Conservation (phyloP, 805 yeast genomes). For the Suhomyces sp. region DNA sequence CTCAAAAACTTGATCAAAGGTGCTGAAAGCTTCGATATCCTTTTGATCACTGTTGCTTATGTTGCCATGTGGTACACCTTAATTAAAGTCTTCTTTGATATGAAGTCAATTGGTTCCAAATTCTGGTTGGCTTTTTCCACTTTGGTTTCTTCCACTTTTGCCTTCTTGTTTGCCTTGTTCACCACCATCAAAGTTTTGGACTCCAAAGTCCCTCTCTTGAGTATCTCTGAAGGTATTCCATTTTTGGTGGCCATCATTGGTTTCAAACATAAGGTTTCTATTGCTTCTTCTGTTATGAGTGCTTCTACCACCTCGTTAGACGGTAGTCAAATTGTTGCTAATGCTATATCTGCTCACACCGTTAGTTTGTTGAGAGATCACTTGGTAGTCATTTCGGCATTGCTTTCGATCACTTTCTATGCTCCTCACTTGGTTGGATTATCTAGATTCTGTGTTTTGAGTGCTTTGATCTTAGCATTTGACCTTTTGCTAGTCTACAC, state of each 20-base stretch:
- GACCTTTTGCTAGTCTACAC: constrained; percentile 76
- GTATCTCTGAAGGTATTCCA: constrained; percentile 88
- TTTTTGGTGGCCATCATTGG: constrained; percentile 91
- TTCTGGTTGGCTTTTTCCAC: constrained; percentile 86
- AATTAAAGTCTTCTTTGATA: constrained; percentile 66
- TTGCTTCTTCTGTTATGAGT: constrained; percentile 58
- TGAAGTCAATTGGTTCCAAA: constrained; percentile 76
- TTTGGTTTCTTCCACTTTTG: constrained; percentile 73
- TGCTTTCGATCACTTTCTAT: constrained; percentile 62
- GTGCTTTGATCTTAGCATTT: constrained; percentile 63
- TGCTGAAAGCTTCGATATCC: constrained; percentile 85
- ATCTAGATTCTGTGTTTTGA: constrained; percentile 73
- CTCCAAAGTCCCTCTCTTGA: constrained; percentile 63
- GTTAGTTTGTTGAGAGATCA: constrained; percentile 70
- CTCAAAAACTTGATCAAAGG: constrained; percentile 50
- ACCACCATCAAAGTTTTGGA: constrained; percentile 56
- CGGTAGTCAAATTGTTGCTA: constrained; percentile 41
- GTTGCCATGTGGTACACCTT: constrained; percentile 85
- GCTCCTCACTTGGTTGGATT: constrained; percentile 70
- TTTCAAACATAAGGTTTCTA: constrained; percentile 76
- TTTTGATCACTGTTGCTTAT: constrained; percentile 76
- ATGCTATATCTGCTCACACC: constrained; percentile 42
- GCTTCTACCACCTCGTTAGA: constrained; percentile 33
- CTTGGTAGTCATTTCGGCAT: constrained; percentile 65
- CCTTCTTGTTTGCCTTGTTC: constrained; percentile 72